Percentiles rank a stretch among this genome's conserved stretches.
phyloP scores from a whole-genome alignment of 176 grass and related monocot genomes.

The Carex myosuroides region DNA sequence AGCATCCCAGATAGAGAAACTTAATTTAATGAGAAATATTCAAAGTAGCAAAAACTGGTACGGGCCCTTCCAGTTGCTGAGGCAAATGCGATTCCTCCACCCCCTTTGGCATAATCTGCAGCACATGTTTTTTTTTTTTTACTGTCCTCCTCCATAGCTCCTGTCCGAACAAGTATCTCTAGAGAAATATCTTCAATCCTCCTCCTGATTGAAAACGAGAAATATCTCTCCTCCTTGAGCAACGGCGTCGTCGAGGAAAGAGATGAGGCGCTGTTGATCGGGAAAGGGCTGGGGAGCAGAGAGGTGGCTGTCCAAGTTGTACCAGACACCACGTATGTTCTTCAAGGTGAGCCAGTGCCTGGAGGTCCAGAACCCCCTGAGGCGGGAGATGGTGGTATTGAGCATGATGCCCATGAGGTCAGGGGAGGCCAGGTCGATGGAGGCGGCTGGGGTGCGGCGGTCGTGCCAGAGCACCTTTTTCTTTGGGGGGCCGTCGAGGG shows the following conservation, averaged over 20 bases:
- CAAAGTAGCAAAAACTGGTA: too few relatives aligned
- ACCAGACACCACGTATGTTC: conserved; percentile 56
- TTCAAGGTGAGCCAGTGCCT: conserved; percentile 75
- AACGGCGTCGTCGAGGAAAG: conserved; percentile 49
- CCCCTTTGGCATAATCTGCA: too few relatives aligned
- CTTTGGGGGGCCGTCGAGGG: conserved; percentile 40
- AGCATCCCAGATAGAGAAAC: too few relatives aligned
- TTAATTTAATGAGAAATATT: too few relatives aligned
- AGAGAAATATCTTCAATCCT: too few relatives aligned
- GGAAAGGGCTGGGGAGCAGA: conserved; percentile 47
- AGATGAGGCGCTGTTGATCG: conserved; percentile 38
- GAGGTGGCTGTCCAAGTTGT: conserved; percentile 84
- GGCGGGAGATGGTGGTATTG: conserved; percentile 48
- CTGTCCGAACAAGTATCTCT: too few relatives aligned
- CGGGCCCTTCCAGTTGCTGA: too few relatives aligned
- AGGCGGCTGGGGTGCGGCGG: conserved; percentile 46
- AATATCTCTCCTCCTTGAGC: conserved; percentile 58
- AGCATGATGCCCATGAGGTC: conserved; percentile 65
- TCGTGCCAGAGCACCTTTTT: conserved; percentile 86
- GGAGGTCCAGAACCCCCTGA: conserved; percentile 54
- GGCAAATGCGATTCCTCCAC: too few relatives aligned
- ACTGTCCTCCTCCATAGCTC: too few relatives aligned
- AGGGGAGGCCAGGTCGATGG: conserved; percentile 47
- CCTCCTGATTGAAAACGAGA: conserved; percentile 38
- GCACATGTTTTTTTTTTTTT: too few relatives aligned